Conservation (phyloP, 768 basidiomycete genomes). For the Kwoniella botswanensis region DNA sequence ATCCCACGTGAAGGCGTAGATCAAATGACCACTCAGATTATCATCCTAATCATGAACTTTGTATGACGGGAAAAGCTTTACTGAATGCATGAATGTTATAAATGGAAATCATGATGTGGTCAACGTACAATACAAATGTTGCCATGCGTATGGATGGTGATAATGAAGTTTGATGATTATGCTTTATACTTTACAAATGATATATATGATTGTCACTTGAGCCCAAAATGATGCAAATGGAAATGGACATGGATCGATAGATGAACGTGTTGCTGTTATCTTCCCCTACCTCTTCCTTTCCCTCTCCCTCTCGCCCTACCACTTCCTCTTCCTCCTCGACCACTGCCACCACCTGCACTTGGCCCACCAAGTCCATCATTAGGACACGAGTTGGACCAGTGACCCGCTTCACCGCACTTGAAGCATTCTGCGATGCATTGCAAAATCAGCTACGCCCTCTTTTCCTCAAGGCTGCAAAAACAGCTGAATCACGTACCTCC, state of each 20-base stretch:
- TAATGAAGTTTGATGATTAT: not conserved
- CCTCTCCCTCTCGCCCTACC: not conserved
- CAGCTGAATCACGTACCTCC: not conserved
- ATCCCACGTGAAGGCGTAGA: too few species aligned
- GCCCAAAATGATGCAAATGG: not conserved
- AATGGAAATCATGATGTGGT: not conserved
- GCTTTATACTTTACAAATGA: not conserved
- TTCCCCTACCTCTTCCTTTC: conserved; percentile 7
- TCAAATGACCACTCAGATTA: too few species aligned
- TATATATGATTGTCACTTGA: too few species aligned
- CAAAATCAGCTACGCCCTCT: conserved; percentile 58
- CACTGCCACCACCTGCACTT: not conserved
- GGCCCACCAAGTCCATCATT: conserved; percentile 16
- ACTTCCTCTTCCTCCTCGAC: not conserved
- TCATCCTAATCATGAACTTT: not conserved
- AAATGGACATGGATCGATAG: not conserved
- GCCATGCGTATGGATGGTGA: not conserved
- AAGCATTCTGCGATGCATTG: conserved; percentile 60
- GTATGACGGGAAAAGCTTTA: not conserved
- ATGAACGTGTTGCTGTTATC: not conserved
- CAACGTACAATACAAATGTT: not conserved
- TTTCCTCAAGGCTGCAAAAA: not conserved
- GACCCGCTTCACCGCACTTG: conserved; percentile 50
- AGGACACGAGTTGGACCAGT: conserved; percentile 44
- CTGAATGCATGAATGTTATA: not conserved